These are phyloP conservation scores for Lentinula guzmanii DNA, from an alignment of 768 basidiomycete species.

Conservation along the genomic window DNA sequence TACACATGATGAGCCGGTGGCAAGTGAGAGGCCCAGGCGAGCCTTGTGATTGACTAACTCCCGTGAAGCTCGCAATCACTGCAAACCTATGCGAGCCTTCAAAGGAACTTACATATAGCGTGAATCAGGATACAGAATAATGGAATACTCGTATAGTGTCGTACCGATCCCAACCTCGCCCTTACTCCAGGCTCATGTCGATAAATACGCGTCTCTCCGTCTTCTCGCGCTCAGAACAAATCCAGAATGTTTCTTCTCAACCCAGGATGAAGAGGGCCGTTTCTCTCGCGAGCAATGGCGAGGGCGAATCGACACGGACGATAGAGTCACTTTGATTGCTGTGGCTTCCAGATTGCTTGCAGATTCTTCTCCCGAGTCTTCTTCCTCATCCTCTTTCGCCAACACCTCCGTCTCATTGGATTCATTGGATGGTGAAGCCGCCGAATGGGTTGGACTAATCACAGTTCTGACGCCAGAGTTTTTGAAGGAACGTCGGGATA, in stretches of 20 bases:
- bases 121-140: not conserved
- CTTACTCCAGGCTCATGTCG: conserved; percentile 12
- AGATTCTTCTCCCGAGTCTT: not conserved
- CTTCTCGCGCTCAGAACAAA: conserved; percentile 20
- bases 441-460: conserved; percentile 15
- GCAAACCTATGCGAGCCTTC: too few relatives aligned
- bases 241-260: conserved; percentile 23
- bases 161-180: conserved; percentile 16
- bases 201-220: conserved; percentile 17
- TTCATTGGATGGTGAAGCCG: not conserved
- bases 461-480: conserved; percentile 14
- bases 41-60: too few relatives aligned
- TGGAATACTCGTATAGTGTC: not conserved
- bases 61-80: too few relatives aligned
- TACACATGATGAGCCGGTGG: too few relatives aligned
- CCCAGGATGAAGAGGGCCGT: conserved; percentile 16
- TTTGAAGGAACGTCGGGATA: not conserved
- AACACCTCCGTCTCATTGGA: not conserved
- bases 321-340: conserved; percentile 17
- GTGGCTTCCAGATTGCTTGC: not conserved
- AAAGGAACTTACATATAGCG: too few relatives aligned
- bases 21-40: too few relatives aligned
- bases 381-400: not conserved
- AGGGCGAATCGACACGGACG: conserved; percentile 15
- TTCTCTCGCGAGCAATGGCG: conserved; percentile 20